These are phyloP conservation scores for Bryoerythrophyllum caledonicum DNA, from an alignment of 225 moss, liverwort and hornwort species.

Conservation along the genomic window DNA sequence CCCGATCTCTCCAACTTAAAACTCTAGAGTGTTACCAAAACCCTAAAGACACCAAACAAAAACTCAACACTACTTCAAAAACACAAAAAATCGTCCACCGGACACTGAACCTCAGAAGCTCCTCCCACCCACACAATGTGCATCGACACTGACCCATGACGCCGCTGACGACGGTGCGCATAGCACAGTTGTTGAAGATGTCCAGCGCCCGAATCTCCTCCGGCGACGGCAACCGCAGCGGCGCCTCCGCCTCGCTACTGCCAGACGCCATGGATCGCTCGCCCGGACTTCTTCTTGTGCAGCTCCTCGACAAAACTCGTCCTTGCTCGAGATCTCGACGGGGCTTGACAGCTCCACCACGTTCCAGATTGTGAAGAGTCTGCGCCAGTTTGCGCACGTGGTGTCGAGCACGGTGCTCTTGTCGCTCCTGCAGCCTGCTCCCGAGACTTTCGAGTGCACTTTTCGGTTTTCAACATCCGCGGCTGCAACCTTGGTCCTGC, in stretches of 20 bases:
- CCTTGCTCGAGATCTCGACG: too few species aligned
- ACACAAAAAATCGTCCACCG: not conserved
- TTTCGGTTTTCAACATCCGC: too few species aligned
- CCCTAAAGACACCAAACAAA: not conserved
- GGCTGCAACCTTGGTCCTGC: conserved; percentile 27
- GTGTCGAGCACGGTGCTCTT: conserved; percentile 62
- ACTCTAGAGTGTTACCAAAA: too few species aligned
- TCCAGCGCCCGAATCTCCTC: conserved; percentile 96
- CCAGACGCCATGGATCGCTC: conserved; percentile 32
- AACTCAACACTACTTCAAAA: not conserved
- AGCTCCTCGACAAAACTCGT: too few species aligned
- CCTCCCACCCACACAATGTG: not conserved
- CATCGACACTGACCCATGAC: conserved; percentile 63
- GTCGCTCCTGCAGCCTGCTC: conserved; percentile 61
- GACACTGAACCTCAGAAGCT: not conserved
- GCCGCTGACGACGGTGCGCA: conserved; percentile 85
- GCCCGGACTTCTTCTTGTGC: too few species aligned
- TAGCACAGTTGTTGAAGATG: conserved; percentile 97
- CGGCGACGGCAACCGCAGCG: conserved; percentile 79
- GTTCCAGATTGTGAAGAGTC: conserved; percentile 61
- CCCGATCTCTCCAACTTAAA: not conserved
- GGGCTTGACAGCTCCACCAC: too few species aligned
- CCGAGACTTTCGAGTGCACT: too few species aligned
- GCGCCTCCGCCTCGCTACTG: conserved; percentile 31
- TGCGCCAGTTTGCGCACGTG: conserved; percentile 62